Conservation (phyloP, 106 monocot genomes). For the Dendrobium chrysotoxum region DNA sequence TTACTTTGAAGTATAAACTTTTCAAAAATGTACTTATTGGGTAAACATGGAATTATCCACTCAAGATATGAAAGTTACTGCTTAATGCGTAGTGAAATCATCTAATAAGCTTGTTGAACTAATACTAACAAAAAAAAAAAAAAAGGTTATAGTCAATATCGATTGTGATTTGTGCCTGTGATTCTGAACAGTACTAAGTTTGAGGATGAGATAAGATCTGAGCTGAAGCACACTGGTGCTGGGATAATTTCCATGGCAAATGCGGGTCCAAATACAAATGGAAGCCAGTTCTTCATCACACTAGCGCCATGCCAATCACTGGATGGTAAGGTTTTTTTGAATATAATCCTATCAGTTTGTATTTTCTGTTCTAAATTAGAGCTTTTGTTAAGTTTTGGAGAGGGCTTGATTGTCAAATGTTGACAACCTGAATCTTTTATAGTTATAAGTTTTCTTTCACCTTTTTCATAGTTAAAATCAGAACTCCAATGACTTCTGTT, state of each 20-base stretch:
- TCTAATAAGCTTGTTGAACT: not conserved
- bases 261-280: conserved; percentile 97
- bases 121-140: no score
- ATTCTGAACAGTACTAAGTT: conserved; percentile 57
- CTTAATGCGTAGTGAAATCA: not conserved
- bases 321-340: conserved; percentile 48
- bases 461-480: not conserved
- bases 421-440: not conserved
- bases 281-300: conserved; percentile 98
- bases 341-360: not conserved
- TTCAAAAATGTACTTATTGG: not conserved
- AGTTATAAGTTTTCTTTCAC: not conserved
- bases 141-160: not conserved
- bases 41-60: not conserved
- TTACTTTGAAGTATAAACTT: not conserved
- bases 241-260: conserved; percentile 98
- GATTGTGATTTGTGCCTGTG: not conserved
- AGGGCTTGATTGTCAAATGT: not conserved
- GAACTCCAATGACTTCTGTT: not conserved
- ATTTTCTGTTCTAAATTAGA: not conserved
- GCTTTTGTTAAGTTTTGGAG: not conserved
- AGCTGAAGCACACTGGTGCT: conserved; percentile 96
- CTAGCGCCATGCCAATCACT: conserved; percentile 84
- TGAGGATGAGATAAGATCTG: conserved; percentile 96
- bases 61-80: not conserved